Evolutionary conservation across 441 rosid genomes (phyloP).

Genomic region (Croton laevigatus): DNA sequence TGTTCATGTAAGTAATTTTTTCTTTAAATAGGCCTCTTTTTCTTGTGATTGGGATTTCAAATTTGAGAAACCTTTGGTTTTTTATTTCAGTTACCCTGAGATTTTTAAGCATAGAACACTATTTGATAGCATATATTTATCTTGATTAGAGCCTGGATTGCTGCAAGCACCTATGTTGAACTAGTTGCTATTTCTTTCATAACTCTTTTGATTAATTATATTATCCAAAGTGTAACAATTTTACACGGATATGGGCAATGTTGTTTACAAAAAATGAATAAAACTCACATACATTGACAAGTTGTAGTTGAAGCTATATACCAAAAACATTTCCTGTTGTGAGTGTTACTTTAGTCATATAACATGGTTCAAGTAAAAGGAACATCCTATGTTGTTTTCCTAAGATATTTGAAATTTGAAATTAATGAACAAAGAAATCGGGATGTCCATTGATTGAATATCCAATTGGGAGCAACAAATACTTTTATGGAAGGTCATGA

Average conservation of each 20-base stretch:
- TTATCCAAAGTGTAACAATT: background rate
- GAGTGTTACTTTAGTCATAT: background rate
- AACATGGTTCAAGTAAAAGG: background rate
- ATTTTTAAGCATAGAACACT: background rate
- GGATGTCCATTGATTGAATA: background rate
- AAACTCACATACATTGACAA: background rate
- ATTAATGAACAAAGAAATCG: background rate
- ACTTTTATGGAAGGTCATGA: background rate
- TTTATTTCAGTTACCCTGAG: background rate
- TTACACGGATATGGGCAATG: background rate
- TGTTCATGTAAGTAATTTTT: background rate
- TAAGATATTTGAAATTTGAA: slow-evolving; percentile 1
- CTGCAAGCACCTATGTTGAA: background rate
- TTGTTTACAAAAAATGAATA: background rate
- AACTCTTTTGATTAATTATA: background rate
- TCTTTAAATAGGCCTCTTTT: background rate
- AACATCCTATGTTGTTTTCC: background rate
- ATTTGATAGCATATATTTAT: background rate
- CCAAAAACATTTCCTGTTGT: background rate
- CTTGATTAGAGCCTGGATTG: background rate
- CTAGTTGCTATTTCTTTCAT: background rate
- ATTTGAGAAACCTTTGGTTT: background rate
- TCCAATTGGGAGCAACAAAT: background rate
- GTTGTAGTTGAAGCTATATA: background rate
- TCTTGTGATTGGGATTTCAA: background rate